A percentile compares a stretch with the other conserved stretches of the same genome.
Evolutionary conservation across 768 basidiomycete species (phyloP).

Genomic region (Lactarius vividus): DNA sequence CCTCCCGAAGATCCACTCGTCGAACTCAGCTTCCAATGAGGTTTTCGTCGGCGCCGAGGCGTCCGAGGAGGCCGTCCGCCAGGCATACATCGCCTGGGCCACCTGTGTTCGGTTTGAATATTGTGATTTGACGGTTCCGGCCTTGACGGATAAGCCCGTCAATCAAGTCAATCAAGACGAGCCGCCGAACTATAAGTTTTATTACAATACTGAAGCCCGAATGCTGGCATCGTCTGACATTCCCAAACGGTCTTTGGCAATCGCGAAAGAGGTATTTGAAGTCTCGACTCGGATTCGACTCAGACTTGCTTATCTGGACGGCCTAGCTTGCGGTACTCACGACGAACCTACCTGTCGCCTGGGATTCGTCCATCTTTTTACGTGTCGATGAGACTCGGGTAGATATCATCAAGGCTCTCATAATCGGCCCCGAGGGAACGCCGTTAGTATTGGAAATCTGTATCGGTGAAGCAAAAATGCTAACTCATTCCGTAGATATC

Average conservation of each 20-base stretch:
- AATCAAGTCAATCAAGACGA: conserved; percentile 49
- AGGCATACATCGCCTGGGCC: conserved; percentile 83
- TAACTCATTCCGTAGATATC: conserved; percentile 49
- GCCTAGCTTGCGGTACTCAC: conserved; percentile 87
- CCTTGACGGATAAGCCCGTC: conserved; percentile 32
- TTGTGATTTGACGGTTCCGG: conserved; percentile 71
- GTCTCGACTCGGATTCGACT: not conserved
- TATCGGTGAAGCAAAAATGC: conserved; percentile 8
- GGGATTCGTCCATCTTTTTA: conserved; percentile 92
- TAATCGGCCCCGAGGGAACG: conserved; percentile 91
- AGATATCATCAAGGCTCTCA: conserved; percentile 88
- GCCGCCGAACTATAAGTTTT: conserved; percentile 76
- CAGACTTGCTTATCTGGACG: not conserved
- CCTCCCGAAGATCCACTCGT: conserved; percentile 67
- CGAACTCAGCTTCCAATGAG: conserved; percentile 39
- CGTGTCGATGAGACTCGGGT: conserved; percentile 90
- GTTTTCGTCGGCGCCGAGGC: conserved; percentile 48
- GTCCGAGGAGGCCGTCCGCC: conserved; percentile 65
- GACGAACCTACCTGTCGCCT: conserved; percentile 90
- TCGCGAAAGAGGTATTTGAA: conserved; percentile 79
- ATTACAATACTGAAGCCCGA: conserved; percentile 77
- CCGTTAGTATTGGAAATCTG: conserved; percentile 47
- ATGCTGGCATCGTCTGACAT: conserved; percentile 84
- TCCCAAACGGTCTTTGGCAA: conserved; percentile 88
- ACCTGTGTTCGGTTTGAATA: conserved; percentile 83